Evolutionary conservation across 2,329 filamentous ascomycete genomes (phyloP).

Genomic region (Colletotrichum spaethianum): DNA sequence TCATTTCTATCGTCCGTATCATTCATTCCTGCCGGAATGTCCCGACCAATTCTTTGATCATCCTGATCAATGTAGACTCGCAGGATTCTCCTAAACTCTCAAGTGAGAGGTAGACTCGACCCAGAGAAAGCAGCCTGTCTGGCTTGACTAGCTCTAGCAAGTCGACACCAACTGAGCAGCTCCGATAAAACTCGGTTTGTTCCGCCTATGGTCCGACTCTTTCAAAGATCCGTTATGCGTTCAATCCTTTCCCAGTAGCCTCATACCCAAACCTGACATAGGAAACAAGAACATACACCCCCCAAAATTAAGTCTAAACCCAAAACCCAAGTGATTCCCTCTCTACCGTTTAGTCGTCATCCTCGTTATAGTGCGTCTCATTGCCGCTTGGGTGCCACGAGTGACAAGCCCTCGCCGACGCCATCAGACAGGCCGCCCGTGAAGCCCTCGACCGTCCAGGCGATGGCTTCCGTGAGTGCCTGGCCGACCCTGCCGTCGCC

Average conservation of each 20-base stretch:
- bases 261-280: neutral
- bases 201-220: neutral
- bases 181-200: neutral
- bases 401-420: constrained; percentile 55
- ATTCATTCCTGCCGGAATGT: neutral
- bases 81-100: neutral
- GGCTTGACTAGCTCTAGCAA: constrained; percentile 1
- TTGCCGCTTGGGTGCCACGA: constrained; percentile 38
- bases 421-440: constrained; percentile 78
- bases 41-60: neutral
- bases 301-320: constrained; percentile 25
- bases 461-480: constrained; percentile 66
- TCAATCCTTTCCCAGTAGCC: neutral
- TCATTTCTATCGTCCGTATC: constrained; percentile 1
- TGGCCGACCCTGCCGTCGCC: constrained; percentile 77
- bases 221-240: neutral
- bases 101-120: neutral
- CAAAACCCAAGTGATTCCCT: neutral
- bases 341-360: constrained; percentile 1
- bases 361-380: neutral
- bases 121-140: neutral
- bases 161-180: neutral
- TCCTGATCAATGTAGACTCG: neutral
- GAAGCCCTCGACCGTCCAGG: constrained; percentile 76
- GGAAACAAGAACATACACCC: constrained; percentile 24